Base-by-base conservation (phyloP, 441 rosid species). In the Mallotus japonicus region DNA sequence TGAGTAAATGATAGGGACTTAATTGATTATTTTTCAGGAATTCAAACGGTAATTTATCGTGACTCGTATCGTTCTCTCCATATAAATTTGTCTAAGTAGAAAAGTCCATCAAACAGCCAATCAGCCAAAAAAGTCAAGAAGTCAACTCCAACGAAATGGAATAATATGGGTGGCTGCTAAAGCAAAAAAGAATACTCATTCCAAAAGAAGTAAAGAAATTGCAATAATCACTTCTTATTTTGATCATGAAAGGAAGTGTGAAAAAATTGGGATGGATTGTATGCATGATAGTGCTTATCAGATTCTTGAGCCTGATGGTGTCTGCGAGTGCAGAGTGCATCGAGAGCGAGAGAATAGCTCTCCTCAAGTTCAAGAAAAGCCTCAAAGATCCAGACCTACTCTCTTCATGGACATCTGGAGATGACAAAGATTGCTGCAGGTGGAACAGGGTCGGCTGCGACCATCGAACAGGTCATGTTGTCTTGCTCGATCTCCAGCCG, bases 341-440 rank as follows among this genome's bases (percentile, higher is more conserved):
- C 46, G 64, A 28, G 5, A 69, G 64, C 8, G 64, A 69, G 54
- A 69, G 62, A 44, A 19, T 5, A 42, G 73, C 64, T 10, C 73
- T 69, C n/a, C 64, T 58, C 55, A 15, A 9, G 8, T 20, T 69
- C 54, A 69, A 57, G 64, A 57, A 58, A 56, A 16, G 50, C n/a
- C 73, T 69, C n/a, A 2, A 4, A 40, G 53, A 54, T 0, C n/a
- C 19, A 32, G 7, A 20, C 49, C n/a, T 20, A 12, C 73, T 69
- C 4, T 44, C 63, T 34, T 69, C 73, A 44, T 69, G 73, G 73
- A 57, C 55, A 15, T 2, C 20, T 0, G 51, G 12, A 32, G 73
- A 57, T 11, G 53, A 69, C 6, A 19, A 57, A 69, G 73, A 72
- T 16, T 72, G 75, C 37, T 72, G 75, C 69, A 61, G 69, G 7